phyloP scores from a whole-genome alignment of 2,329 filamentous ascomycete species.

The Trichoderma sp. region DNA sequence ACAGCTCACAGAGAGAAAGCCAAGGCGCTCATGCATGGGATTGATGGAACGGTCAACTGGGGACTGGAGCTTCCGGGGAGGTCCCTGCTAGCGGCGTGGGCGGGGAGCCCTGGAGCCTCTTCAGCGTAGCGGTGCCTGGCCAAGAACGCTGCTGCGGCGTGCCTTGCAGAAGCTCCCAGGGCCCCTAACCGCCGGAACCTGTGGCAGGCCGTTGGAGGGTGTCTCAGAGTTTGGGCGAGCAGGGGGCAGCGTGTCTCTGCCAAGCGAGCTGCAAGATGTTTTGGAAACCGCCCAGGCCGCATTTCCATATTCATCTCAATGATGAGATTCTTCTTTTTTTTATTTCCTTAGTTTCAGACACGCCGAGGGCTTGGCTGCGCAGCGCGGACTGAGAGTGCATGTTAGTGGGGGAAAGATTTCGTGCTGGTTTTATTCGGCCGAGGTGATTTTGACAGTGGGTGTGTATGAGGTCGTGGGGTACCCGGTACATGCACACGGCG shows the following conservation, averaged over 20 bases:
- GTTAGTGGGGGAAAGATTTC: not conserved
- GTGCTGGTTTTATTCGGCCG: not conserved
- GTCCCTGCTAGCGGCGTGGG: not conserved
- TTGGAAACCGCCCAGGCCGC: conserved; percentile 4
- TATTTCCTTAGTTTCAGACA: not conserved
- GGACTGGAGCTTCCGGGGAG: not conserved
- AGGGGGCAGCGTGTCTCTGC: conserved; percentile 9
- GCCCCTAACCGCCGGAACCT: not conserved
- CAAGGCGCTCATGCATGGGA: not conserved
- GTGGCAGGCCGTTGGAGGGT: conserved; percentile 1
- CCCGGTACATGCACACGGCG: not conserved
- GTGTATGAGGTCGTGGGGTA: not conserved
- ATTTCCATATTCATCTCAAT: not conserved
- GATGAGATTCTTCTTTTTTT: not conserved
- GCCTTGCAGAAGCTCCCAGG: not conserved
- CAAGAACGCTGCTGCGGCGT: not conserved
- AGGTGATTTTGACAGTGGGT: not conserved
- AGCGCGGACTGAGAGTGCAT: not conserved
- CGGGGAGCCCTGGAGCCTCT: not conserved
- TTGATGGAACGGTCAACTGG: not conserved
- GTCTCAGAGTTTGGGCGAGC: conserved; percentile 16
- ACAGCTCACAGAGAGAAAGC: not conserved
- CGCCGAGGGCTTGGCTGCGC: conserved; percentile 8
- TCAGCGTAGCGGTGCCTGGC: not conserved
- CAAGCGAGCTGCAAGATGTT: conserved; percentile 21